These are phyloP conservation scores for Hypoxylon crocopeplum DNA, from an alignment of 495 filamentous ascomycete species.

Conservation along the genomic window DNA sequence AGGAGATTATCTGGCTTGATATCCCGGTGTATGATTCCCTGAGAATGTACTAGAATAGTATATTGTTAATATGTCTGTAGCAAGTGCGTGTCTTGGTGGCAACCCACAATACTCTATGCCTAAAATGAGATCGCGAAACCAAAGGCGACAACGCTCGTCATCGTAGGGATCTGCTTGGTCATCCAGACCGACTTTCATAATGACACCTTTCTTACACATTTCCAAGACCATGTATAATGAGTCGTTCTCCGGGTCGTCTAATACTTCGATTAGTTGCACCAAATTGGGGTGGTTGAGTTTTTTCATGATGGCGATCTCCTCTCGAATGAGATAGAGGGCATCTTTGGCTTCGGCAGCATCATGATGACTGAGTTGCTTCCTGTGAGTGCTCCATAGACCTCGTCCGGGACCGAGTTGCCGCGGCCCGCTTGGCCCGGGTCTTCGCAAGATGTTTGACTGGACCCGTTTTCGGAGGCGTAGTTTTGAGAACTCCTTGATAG, in stretches of 20 bases:
- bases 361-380: constrained; percentile 44
- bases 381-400: constrained; percentile 37
- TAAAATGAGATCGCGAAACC: constrained; percentile 94
- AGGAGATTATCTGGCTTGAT: constrained; percentile 98
- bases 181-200: constrained; percentile 95
- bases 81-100: not conserved
- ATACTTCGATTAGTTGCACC: constrained; percentile 89
- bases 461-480: constrained; percentile 87
- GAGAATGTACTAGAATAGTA: constrained; percentile 72
- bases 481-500: constrained; percentile 98
- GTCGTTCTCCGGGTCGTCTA: constrained; percentile 95
- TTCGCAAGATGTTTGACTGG: constrained; percentile 87
- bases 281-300: constrained; percentile 94
- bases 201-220: constrained; percentile 97
- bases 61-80: not conserved
- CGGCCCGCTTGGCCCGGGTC: constrained; percentile 33
- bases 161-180: constrained; percentile 83
- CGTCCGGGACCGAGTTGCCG: constrained; percentile 54
- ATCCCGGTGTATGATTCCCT: constrained; percentile 94
- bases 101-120: constrained; percentile 89
- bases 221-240: constrained; percentile 98
- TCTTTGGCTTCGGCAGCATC: constrained; percentile 70
- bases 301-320: constrained; percentile 99
- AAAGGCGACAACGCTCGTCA: constrained; percentile 82
- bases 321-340: constrained; percentile 85